Percentiles rank a stretch among this genome's conserved stretches.
Evolutionary conservation across 1,284 basidiomycete genomes (phyloP).

Genomic region (Coniophora puteana): DNA sequence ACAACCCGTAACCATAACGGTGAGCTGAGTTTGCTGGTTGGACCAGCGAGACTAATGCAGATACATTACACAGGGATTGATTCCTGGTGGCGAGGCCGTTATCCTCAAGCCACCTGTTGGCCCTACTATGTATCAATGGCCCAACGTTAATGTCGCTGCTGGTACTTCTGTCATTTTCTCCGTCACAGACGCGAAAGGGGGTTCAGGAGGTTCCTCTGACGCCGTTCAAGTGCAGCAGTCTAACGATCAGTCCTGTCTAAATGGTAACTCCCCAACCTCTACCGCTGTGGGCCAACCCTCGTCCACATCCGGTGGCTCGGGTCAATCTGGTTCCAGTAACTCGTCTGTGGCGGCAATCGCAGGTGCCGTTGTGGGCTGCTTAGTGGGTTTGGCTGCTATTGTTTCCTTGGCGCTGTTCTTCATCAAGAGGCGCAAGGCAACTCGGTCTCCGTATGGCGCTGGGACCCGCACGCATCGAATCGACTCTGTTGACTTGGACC

Average conservation of each 20-base stretch:
- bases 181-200: conserved; percentile 54
- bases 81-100: conserved; percentile 55
- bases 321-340: conserved; percentile 17
- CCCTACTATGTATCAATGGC: conserved; percentile 51
- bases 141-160: conserved; percentile 47
- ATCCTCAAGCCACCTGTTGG: conserved; percentile 43
- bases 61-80: conserved; percentile 44
- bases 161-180: conserved; percentile 61
- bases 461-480: conserved; percentile 21
- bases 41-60: conserved; percentile 1
- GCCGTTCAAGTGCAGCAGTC: conserved; percentile 44
- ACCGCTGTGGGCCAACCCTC: conserved; percentile 25
- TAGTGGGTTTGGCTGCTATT: conserved; percentile 48
- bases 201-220: conserved; percentile 57
- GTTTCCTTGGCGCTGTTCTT: conserved; percentile 44
- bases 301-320: conserved; percentile 27
- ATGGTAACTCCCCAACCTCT: conserved; percentile 48
- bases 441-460: conserved; percentile 17
- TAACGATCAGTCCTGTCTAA: conserved; percentile 50
- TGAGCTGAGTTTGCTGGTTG: conserved; percentile 26
- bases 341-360: conserved; percentile 47
- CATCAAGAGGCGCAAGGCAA: conserved; percentile 32
- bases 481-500: conserved; percentile 26
- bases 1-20: conserved; percentile 59
- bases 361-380: conserved; percentile 54